These are phyloP conservation scores for Rhodosporidiobolus odoratus DNA, from an alignment of 768 basidiomycete genomes.

Conservation along the genomic window DNA sequence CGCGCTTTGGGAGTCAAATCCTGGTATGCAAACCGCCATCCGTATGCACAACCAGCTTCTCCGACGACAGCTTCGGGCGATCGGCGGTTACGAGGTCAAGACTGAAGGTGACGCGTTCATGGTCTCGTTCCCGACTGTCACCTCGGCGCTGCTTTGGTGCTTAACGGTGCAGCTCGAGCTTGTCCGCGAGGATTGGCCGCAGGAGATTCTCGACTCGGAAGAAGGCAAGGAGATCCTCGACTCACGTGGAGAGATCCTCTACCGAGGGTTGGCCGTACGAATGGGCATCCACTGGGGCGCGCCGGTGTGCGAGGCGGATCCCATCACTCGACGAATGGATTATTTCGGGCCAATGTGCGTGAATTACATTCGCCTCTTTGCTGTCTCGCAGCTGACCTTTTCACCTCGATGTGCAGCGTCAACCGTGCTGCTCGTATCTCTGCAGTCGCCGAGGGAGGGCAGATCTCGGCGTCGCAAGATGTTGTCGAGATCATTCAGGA, in stretches of 20 bases:
- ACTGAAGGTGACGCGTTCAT: conserved; percentile 99
- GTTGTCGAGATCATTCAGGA: conserved; percentile 57
- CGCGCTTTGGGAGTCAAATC: conserved; percentile 89
- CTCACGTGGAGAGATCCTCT: conserved; percentile 60
- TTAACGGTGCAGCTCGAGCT: conserved; percentile 78
- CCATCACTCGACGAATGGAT: conserved; percentile 84
- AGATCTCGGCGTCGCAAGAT: conserved; percentile 79
- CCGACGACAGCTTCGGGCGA: conserved; percentile 74
- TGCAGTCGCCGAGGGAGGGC: conserved; percentile 78
- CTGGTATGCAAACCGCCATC: conserved; percentile 91
- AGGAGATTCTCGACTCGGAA: conserved; percentile 84
- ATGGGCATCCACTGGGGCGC: conserved; percentile 95
- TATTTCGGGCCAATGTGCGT: conserved; percentile 34
- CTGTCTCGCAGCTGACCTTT: background rate
- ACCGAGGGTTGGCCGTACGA: conserved; percentile 83
- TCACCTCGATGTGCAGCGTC: conserved; percentile 15
- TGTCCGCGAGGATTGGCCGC: conserved; percentile 77
- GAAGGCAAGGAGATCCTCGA: conserved; percentile 71
- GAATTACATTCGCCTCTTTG: background rate
- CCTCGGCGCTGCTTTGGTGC: conserved; percentile 84
- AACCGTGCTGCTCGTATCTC: conserved; percentile 84
- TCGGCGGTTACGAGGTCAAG: conserved; percentile 97
- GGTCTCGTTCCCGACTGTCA: conserved; percentile 88
- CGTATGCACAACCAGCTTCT: conserved; percentile 80
- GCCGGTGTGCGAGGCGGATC: conserved; percentile 85